These are phyloP conservation scores for Metschnikowia orientalis DNA, from an alignment of 805 yeast species.

Conservation along the genomic window DNA sequence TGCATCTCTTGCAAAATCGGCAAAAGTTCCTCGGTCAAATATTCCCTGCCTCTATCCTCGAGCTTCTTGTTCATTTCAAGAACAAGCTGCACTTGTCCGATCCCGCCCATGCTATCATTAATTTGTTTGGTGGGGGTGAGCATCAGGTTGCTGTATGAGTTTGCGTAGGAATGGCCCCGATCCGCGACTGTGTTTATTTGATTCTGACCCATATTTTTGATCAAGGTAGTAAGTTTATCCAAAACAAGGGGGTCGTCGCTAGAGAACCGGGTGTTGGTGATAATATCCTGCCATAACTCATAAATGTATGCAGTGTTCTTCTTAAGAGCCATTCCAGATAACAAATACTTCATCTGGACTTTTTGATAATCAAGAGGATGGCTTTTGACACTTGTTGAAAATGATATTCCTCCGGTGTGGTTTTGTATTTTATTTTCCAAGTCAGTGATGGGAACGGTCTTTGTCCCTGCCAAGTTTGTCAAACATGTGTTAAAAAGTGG, in stretches of 20 bases:
- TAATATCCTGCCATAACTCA: constrained; percentile 64
- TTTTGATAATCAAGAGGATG: constrained; percentile 47
- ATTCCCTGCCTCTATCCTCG: constrained; percentile 35
- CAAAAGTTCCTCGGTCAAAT: constrained; percentile 46
- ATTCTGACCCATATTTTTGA: constrained; percentile 71
- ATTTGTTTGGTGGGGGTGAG: constrained; percentile 58
- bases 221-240: constrained; percentile 66
- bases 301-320: constrained; percentile 57
- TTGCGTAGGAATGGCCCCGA: constrained; percentile 82
- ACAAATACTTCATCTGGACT: constrained; percentile 50
- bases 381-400: constrained; percentile 54
- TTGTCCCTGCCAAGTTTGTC: constrained; percentile 81
- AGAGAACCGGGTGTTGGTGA: constrained; percentile 63
- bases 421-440: constrained; percentile 81
- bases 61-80: constrained; percentile 51
- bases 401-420: constrained; percentile 78
- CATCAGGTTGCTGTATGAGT: constrained; percentile 58
- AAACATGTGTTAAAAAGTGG: constrained; percentile 77
- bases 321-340: constrained; percentile 68
- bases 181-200: constrained; percentile 78
- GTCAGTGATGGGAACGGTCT: constrained; percentile 61
- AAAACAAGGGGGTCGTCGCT: constrained; percentile 38
- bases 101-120: constrained; percentile 64
- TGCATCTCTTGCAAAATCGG: constrained; percentile 58
- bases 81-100: constrained; percentile 70